Evolutionary conservation across 2,329 filamentous ascomycete species (phyloP).

Genomic region (Pseudogymnoascus sp.): DNA sequence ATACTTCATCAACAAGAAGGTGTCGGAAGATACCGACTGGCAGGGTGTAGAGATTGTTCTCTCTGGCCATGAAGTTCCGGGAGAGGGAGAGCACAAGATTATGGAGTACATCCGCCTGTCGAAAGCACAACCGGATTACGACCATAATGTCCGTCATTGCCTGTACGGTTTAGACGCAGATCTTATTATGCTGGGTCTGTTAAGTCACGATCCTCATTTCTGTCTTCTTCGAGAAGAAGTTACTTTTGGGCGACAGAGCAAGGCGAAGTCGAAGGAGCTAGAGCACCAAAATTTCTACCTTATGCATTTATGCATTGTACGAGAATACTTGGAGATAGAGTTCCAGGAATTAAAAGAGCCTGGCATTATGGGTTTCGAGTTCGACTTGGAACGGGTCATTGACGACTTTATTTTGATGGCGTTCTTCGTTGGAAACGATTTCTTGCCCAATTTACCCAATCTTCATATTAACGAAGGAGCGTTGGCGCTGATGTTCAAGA

Average conservation of each 20-base stretch:
- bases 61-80: slow-evolving; percentile 94
- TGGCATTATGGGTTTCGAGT: slow-evolving; percentile 66
- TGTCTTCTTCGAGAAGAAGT: slow-evolving; percentile 95
- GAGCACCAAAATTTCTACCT: slow-evolving; percentile 99
- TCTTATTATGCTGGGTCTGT: slow-evolving; percentile 93
- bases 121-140: slow-evolving; percentile 89
- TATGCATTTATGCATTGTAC: slow-evolving; percentile 93
- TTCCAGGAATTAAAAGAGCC: slow-evolving; percentile 85
- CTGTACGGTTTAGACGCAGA: slow-evolving; percentile 96
- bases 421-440: slow-evolving; percentile 99
- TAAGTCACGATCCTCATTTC: slow-evolving; percentile 98
- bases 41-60: slow-evolving; percentile 93
- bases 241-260: slow-evolving; percentile 83
- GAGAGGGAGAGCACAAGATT: slow-evolving; percentile 98
- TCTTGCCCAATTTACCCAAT: slow-evolving; percentile 91
- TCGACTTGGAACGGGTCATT: slow-evolving; percentile 93
- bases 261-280: slow-evolving; percentile 82
- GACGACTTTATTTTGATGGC: slow-evolving; percentile 99
- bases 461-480: slow-evolving; percentile 98
- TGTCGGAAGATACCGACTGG: slow-evolving; percentile 95
- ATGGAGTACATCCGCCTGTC: slow-evolving; percentile 99
- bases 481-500: slow-evolving; percentile 90
- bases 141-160: slow-evolving; percentile 91
- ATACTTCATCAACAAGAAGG: slow-evolving; percentile 98
- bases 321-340: slow-evolving; percentile 93